Conservation (phyloP, 2,329 filamentous ascomycete species). For the Pyricularia sp. region DNA sequence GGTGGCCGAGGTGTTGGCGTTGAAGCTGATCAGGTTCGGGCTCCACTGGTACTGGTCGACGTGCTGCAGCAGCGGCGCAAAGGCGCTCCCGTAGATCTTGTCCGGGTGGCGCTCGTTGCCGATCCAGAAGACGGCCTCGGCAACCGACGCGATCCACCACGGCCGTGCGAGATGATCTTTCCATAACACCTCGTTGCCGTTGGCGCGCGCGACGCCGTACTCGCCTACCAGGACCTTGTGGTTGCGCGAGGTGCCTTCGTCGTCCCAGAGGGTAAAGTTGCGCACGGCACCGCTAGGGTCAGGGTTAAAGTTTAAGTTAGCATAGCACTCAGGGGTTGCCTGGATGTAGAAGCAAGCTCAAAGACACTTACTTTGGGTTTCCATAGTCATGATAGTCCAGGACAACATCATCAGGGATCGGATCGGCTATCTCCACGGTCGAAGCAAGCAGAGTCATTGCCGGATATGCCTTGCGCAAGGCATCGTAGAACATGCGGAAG, state of each 20-base stretch:
- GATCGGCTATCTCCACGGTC: slow-evolving; percentile 13
- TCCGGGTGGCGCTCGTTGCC: slow-evolving; percentile 6
- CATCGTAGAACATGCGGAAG: slow-evolving; percentile 45
- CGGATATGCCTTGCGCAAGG: slow-evolving; percentile 26
- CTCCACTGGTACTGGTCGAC: slow-evolving; percentile 4
- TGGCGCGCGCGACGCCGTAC: neutral
- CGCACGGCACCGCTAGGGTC: slow-evolving; percentile 34
- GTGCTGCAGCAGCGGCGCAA: slow-evolving; percentile 4
- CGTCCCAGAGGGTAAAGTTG: slow-evolving; percentile 38
- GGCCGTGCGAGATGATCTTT: neutral
- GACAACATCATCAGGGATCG: slow-evolving; percentile 10
- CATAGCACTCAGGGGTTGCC: too few species aligned
- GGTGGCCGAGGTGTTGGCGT: neutral
- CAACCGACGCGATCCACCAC: slow-evolving; percentile 2
- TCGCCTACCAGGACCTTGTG: neutral
- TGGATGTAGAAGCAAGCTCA: neutral
- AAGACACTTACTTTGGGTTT: neutral
- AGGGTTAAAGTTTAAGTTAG: too few species aligned
- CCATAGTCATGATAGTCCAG: slow-evolving; percentile 22
- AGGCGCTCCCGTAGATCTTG: slow-evolving; percentile 3
- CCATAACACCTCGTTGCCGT: neutral
- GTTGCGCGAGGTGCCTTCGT: neutral
- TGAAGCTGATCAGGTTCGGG: slow-evolving; percentile 4
- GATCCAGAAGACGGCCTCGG: slow-evolving; percentile 7
- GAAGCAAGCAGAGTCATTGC: slow-evolving; percentile 14